These are phyloP conservation scores for Mimosa pudica DNA, from an alignment of 306 rosid genomes.

Conservation along the genomic window DNA sequence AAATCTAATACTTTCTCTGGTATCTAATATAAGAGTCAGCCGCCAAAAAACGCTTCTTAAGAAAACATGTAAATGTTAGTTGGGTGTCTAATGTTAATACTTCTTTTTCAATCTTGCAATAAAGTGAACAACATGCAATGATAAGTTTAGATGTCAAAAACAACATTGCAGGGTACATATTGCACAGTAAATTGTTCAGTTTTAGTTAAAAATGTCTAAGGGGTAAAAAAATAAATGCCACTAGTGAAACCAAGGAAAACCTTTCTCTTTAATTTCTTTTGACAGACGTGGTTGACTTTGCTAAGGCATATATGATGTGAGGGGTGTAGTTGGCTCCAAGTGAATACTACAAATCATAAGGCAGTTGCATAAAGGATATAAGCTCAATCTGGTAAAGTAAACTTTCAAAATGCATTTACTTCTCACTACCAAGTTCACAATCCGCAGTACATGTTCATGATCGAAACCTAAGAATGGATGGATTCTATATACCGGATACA, in stretches of 20 bases:
- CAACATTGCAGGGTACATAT: too few species aligned
- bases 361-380: not conserved
- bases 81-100: too few species aligned
- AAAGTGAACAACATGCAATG: too few species aligned
- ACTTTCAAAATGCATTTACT: not conserved
- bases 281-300: not conserved
- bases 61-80: too few species aligned
- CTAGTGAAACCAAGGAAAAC: not conserved
- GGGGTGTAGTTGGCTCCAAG: not conserved
- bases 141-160: too few species aligned
- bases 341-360: not conserved
- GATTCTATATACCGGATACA: slow-evolving; percentile 42
- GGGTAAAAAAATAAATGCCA: not conserved
- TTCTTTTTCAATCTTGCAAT: too few species aligned
- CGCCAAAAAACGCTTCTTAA: too few species aligned
- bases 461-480: slow-evolving; percentile 32
- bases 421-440: slow-evolving; percentile 16
- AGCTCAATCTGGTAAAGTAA: not conserved
- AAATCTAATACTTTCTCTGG: too few species aligned
- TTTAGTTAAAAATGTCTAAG: not conserved
- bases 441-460: slow-evolving; percentile 24
- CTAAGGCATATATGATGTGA: not conserved
- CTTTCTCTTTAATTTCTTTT: not conserved
- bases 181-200: not conserved
- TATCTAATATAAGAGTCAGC: too few species aligned